Evolutionary conservation across 2,329 filamentous ascomycete species (phyloP).

Genomic region (Fusarium algeriense): DNA sequence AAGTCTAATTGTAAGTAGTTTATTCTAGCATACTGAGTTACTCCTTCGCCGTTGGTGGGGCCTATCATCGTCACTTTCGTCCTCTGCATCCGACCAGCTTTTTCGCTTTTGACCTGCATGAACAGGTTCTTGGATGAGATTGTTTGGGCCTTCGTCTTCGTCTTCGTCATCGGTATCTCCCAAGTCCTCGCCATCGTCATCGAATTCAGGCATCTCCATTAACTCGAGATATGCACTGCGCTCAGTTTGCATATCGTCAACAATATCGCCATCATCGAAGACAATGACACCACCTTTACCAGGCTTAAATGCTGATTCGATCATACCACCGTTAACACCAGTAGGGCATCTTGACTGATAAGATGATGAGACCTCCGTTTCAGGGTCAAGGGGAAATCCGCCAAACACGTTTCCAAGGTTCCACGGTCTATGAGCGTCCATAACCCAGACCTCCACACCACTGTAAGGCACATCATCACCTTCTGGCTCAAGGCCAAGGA

Average conservation of each 20-base stretch:
- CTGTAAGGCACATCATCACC: conserved; percentile 76
- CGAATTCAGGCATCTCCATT: conserved; percentile 89
- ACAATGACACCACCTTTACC: conserved; percentile 91
- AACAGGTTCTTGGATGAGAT: conserved; percentile 51
- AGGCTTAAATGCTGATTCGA: conserved; percentile 78
- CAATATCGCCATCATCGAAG: conserved; percentile 95
- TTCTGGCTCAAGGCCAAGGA: conserved; percentile 77
- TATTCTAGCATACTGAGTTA: conserved; percentile 76
- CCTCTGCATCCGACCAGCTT: conserved; percentile 78
- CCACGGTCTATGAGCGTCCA: conserved; percentile 93
- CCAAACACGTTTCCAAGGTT: conserved; percentile 95
- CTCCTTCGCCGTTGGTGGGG: conserved; percentile 86
- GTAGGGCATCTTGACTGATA: conserved; percentile 65
- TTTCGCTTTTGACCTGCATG: conserved; percentile 78
- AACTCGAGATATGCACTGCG: conserved; percentile 87
- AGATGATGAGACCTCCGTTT: conserved; percentile 60
- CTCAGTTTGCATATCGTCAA: conserved; percentile 80
- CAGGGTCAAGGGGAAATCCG: conserved; percentile 70
- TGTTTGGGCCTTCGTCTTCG: conserved; percentile 46
- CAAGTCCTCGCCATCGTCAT: conserved; percentile 76
- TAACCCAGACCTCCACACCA: conserved; percentile 94
- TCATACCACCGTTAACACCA: conserved; percentile 79
- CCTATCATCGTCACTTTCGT: conserved; percentile 80
- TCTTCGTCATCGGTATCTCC: conserved; percentile 70
- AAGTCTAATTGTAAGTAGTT: conserved; percentile 1